Evolutionary conservation across 2,329 filamentous ascomycete genomes (phyloP).

Genomic region (Epichloe bromicola): DNA sequence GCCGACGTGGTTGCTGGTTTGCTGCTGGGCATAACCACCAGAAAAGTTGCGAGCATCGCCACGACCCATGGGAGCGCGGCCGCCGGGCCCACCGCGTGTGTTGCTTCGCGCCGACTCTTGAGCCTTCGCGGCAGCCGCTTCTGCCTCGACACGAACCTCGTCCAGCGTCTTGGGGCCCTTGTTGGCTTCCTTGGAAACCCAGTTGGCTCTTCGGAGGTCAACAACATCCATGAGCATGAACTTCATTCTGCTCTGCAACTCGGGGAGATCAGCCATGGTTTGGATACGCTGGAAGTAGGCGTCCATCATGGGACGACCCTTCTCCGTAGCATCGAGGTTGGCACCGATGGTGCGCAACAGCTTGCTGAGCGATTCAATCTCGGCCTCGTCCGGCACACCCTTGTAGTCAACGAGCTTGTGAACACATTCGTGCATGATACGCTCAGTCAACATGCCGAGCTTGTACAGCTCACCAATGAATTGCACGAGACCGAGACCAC

Average conservation of each 20-base stretch:
- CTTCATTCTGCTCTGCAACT: slow-evolving; percentile 72
- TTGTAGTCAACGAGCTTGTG: slow-evolving; percentile 94
- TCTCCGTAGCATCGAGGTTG: slow-evolving; percentile 72
- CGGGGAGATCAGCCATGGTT: slow-evolving; percentile 64
- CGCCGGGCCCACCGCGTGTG: slow-evolving; percentile 51
- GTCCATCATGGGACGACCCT: slow-evolving; percentile 78
- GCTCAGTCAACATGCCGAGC: slow-evolving; percentile 93
- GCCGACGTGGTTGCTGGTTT: slow-evolving; percentile 72
- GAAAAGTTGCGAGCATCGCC: slow-evolving; percentile 82
- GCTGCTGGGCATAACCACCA: slow-evolving; percentile 55
- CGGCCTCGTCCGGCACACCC: slow-evolving; percentile 83
- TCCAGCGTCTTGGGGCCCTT: slow-evolving; percentile 96
- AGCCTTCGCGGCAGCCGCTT: slow-evolving; percentile 73
- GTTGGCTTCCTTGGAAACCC: slow-evolving; percentile 77
- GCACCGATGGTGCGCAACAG: slow-evolving; percentile 82
- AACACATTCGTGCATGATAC: slow-evolving; percentile 99
- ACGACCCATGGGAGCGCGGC: slow-evolving; percentile 62
- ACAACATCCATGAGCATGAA: slow-evolving; percentile 97
- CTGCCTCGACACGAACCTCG: slow-evolving; percentile 72
- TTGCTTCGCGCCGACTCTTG: slow-evolving; percentile 53
- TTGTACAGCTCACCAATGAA: slow-evolving; percentile 99
- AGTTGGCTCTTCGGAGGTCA: slow-evolving; percentile 65
- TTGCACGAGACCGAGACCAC: slow-evolving; percentile 92
- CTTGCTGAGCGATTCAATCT: slow-evolving; percentile 91
- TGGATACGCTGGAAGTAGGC: slow-evolving; percentile 87